Base-by-base conservation (phyloP, 2,329 filamentous ascomycete genomes). In the Monilinia aucupariae region DNA sequence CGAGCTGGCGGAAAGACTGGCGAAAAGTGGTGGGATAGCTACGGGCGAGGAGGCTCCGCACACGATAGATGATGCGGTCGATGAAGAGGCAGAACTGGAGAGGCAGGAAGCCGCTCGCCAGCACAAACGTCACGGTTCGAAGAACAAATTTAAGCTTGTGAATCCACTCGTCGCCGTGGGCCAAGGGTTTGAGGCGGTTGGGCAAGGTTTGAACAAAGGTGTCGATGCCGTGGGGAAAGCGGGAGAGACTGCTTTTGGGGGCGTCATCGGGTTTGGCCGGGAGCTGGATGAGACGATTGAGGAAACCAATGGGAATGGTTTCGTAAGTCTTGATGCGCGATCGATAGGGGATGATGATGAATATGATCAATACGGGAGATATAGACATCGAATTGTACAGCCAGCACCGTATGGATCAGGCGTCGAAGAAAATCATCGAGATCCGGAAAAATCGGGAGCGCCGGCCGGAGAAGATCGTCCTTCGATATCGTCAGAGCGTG, bases 21-120 rank as follows among this genome's bases (percentile, higher is more conserved):
- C 85, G 1, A 76, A 81, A 61, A 78, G 75, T 22, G 76, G 76
- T 45, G 84, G 85, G 8, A 70, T 80, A 30, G 81, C 79, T 52
- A 78, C 80, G 41, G 84, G 82, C 1, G 78, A 83, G 59, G 74
- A 82, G 0, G 76, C 83, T 1, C 82, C 82, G 2, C 82, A 86
- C 39, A 78, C 77, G 7, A 70, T 85, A 1, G 75, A 76, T 39
- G 78, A 78, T 4, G 78, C 76, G 1, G 73, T 83, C 12, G 75
- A 76, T 2, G 78, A 82, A 50, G 70, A 73, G 61, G 66, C 67
- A 41, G 59, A 68, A 37, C 59, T 68, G 61, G 43, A 63, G 37
- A 68, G 63, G 62, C 59, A 68, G 15, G 64, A 69, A 34, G 59
- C 64, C 17, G 34, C 27, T 37, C 53, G 17, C 55, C 45, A 45